These are phyloP conservation scores for Kandelia obovata DNA, from an alignment of 345 rosid species.

Conservation along the genomic window DNA sequence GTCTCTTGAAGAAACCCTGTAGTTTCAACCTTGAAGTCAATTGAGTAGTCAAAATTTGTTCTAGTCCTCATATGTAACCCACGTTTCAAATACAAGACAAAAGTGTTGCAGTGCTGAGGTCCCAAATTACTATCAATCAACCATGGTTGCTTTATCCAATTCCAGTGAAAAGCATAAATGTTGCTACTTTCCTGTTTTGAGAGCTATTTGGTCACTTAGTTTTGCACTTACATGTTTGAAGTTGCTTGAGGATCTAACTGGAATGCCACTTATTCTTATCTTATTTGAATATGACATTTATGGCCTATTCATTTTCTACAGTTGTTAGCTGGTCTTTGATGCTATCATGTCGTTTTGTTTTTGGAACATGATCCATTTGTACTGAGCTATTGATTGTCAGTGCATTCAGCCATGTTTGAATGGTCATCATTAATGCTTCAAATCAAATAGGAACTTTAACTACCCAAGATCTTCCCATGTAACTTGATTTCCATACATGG, in stretches of 20 bases:
- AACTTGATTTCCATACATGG: background rate
- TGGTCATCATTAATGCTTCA: background rate
- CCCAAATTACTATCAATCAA: background rate
- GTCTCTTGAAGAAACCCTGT: background rate
- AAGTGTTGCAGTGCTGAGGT: background rate
- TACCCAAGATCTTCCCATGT: background rate
- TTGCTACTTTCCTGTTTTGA: background rate
- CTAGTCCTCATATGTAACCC: no score
- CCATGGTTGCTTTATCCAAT: slow-evolving; percentile 2
- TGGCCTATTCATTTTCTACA: background rate
- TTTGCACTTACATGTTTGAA: slow-evolving; percentile 2
- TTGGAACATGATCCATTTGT: background rate
- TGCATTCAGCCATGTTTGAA: background rate
- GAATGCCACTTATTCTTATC: background rate
- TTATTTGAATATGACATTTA: background rate
- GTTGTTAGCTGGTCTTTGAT: no score
- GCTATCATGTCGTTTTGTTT: background rate
- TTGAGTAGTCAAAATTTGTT: slow-evolving; percentile 5
- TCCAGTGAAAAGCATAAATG: background rate
- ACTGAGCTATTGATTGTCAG: background rate
- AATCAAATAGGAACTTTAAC: background rate
- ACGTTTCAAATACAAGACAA: no score
- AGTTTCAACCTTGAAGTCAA: slow-evolving; percentile 8
- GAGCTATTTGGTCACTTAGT: background rate
- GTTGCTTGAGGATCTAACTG: background rate